Base-by-base conservation (phyloP, 129 eudicot genomes). In the Flaveria trinervia region DNA sequence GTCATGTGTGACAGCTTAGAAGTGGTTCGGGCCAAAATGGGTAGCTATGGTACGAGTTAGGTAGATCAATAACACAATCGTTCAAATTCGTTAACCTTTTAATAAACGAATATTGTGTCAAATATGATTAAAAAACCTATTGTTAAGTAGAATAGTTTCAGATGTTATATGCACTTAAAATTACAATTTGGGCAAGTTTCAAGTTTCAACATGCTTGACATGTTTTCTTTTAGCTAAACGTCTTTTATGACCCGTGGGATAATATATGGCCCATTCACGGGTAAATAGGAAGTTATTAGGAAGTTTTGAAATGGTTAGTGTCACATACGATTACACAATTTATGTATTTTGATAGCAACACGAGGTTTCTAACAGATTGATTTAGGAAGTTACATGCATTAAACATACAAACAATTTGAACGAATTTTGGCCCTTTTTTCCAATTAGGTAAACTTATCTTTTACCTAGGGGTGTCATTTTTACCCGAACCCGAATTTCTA, bases 391-490 rank as follows among this genome's bases (percentile, higher is more conserved):
- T 54, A n/a, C 15, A 12, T 13, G 60, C 46, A 39, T n/a, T 71
- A 5, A 4, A 5, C 11, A 54, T 13, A 72, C 18, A 20, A 20
- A 20, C 22, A 73, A 56, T 12, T 20, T 59, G 3, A 36, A 26
- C n/a, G 7, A 60, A 46, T 43, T 60, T 73, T 14, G 25, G 5
- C 78, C 55, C 57, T 22, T 74, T 60, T 74, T 60, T 60, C 25
- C 13, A 39, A 20, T 18, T 30, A 50, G 62, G 5, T 22, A 1
- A 23, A 1, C 28, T 3, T 16, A 0, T 28, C 1, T 28, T 51
- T 69, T 45, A 49, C 22, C 22, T 20, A 20, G 22, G 22, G 22
- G 22, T 20, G 22, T 20, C 22, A 20, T 20, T 20, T 20, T 20
- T 20, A 20, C 22, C 22, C 22, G 22, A 20, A 20, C 22, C 22